phyloP scores from a whole-genome alignment of 2,329 filamentous ascomycete species.

The Ophiostoma sp. region DNA sequence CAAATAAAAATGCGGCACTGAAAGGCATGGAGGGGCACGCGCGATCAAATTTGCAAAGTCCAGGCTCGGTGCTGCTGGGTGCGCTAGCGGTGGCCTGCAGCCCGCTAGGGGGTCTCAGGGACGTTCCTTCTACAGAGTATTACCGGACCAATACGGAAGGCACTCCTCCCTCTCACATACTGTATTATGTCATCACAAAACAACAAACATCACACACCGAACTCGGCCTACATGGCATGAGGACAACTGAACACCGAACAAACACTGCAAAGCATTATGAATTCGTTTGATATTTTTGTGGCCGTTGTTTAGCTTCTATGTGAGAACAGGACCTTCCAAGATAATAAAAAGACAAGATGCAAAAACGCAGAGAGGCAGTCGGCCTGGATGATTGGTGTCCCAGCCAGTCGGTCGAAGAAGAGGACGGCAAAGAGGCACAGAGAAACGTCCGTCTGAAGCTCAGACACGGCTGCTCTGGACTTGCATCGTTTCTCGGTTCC shows the following conservation, averaged over 20 bases:
- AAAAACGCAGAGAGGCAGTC: not conserved
- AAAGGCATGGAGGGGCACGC: not conserved
- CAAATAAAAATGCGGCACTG: not conserved
- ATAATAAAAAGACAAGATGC: not conserved
- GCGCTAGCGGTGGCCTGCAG: slow-evolving; percentile 4
- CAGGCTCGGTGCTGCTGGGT: not conserved
- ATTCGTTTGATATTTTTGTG: not conserved
- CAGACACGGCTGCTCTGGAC: not conserved
- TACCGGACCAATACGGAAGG: slow-evolving; percentile 3
- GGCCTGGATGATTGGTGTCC: not conserved
- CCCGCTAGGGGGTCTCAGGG: slow-evolving; percentile 4
- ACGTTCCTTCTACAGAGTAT: not conserved
- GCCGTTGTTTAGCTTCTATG: not conserved
- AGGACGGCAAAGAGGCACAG: not conserved
- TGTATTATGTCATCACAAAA: not conserved
- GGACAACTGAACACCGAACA: not conserved
- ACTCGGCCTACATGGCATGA: not conserved
- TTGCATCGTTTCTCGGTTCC: not conserved
- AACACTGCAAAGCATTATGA: not conserved
- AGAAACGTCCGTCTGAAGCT: not conserved
- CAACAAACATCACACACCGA: not conserved
- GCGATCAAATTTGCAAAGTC: slow-evolving; percentile 5
- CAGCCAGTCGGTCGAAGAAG: not conserved
- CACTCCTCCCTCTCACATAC: not conserved
- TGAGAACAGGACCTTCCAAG: not conserved